These are phyloP conservation scores for Mortierella sp. DNA, from an alignment of 371 early-diverging fungal genomes.

Conservation along the genomic window DNA sequence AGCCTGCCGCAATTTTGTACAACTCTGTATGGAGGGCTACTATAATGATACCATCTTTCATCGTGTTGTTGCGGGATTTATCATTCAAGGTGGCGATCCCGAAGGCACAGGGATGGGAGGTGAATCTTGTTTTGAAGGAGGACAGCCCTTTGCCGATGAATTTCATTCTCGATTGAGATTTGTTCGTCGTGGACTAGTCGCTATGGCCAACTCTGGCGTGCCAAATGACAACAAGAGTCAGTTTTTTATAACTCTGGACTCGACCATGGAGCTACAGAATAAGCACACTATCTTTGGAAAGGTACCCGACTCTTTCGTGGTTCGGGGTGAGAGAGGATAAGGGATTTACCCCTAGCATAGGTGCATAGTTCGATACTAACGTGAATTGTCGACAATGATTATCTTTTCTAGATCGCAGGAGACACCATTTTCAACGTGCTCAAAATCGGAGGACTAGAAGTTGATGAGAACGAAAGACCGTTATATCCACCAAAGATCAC, in stretches of 20 bases:
- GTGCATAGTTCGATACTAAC: neutral
- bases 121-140: constrained; percentile 81
- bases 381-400: neutral
- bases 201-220: constrained; percentile 89
- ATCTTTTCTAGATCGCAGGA: constrained; percentile 81
- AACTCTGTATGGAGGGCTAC: constrained; percentile 86
- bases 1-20: constrained; percentile 94
- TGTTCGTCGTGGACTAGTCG: constrained; percentile 89
- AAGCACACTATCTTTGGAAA: constrained; percentile 95
- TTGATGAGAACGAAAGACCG: constrained; percentile 85
- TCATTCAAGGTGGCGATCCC: constrained; percentile 98
- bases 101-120: constrained; percentile 92
- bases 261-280: constrained; percentile 85
- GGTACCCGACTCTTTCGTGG: constrained; percentile 64
- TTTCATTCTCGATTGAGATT: constrained; percentile 93
- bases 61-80: constrained; percentile 87
- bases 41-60: constrained; percentile 92
- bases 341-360: too few species aligned
- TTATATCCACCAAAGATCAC: constrained; percentile 81
- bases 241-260: constrained; percentile 94
- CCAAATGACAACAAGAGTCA: constrained; percentile 86
- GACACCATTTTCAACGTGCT: constrained; percentile 92
- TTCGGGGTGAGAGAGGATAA: neutral
- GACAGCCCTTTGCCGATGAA: constrained; percentile 89
- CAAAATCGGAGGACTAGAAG: constrained; percentile 86